Evolutionary conservation across 176 grass and related monocot species (phyloP).

Genomic region (Bothriochloa decipiens): DNA sequence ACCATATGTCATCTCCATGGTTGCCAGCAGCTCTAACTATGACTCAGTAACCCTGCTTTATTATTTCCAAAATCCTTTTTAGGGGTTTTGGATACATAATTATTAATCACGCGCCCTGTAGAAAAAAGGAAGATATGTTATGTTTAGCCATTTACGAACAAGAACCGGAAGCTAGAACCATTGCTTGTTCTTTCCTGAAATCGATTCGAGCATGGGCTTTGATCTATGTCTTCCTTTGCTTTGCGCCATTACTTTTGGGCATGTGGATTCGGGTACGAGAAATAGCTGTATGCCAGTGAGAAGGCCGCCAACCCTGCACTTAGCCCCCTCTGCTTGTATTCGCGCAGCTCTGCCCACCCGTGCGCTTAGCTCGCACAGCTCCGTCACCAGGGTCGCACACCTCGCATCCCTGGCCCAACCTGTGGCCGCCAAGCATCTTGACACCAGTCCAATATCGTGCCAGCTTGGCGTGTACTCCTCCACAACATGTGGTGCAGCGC

Average conservation of each 20-base stretch:
- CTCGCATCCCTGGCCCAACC: not conserved
- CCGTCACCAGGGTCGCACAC: not conserved
- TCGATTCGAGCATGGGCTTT: not conserved
- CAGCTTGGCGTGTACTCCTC: not conserved
- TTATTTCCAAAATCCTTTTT: not conserved
- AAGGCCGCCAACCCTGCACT: not conserved
- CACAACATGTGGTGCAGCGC: too few species aligned
- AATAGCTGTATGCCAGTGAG: not conserved
- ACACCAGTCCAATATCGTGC: not conserved
- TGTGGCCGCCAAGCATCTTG: not conserved
- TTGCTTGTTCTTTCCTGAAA: not conserved
- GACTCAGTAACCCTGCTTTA: not conserved
- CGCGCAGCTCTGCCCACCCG: not conserved
- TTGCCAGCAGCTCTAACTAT: not conserved
- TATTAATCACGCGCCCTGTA: not conserved
- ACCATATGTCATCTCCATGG: not conserved
- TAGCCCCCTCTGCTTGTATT: not conserved
- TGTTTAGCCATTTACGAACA: not conserved
- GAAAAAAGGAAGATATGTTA: conserved; percentile 1
- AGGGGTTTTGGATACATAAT: not conserved
- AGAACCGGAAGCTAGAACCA: not conserved
- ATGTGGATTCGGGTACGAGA: not conserved
- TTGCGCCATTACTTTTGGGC: not conserved
- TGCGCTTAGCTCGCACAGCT: not conserved
- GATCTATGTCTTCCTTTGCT: not conserved